Conservation (phyloP, 352 stramenopile genomes). For the Phytophthora pistaciae region DNA sequence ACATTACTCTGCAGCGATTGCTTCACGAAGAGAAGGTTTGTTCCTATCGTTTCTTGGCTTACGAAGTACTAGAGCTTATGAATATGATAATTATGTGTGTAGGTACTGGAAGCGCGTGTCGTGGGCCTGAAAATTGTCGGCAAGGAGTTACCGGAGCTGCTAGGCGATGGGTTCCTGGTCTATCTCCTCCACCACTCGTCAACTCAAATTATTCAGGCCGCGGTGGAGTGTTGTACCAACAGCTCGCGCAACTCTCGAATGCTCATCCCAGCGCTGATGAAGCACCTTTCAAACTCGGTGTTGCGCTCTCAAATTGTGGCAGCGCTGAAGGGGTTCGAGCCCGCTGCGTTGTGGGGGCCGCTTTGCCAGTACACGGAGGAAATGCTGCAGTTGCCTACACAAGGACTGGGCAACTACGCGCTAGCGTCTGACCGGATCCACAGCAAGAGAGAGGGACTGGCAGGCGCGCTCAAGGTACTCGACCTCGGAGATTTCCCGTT, state of each 20-base stretch:
- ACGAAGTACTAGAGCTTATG: background rate
- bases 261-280: conserved; percentile 84
- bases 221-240: conserved; percentile 83
- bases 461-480: conserved; percentile 74
- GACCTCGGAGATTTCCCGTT: conserved; percentile 64
- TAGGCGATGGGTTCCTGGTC: conserved; percentile 86
- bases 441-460: conserved; percentile 62
- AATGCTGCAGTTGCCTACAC: conserved; percentile 25
- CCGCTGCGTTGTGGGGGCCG: conserved; percentile 66
- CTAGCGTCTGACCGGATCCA: conserved; percentile 35
- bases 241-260: conserved; percentile 83
- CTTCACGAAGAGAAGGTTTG: conserved; percentile 81
- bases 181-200: conserved; percentile 85
- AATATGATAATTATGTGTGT: conserved; percentile 2
- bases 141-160: conserved; percentile 80
- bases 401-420: conserved; percentile 20
- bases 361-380: conserved; percentile 77
- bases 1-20: conserved; percentile 78
- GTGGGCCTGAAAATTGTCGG: conserved; percentile 86
- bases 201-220: conserved; percentile 76
- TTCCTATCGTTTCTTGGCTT: background rate
- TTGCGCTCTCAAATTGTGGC: conserved; percentile 74
- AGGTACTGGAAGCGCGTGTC: conserved; percentile 74
- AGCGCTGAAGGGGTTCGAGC: conserved; percentile 78
- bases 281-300: conserved; percentile 76